Base-by-base conservation (phyloP, 2,329 filamentous ascomycete genomes). In the Penicillium sp. region DNA sequence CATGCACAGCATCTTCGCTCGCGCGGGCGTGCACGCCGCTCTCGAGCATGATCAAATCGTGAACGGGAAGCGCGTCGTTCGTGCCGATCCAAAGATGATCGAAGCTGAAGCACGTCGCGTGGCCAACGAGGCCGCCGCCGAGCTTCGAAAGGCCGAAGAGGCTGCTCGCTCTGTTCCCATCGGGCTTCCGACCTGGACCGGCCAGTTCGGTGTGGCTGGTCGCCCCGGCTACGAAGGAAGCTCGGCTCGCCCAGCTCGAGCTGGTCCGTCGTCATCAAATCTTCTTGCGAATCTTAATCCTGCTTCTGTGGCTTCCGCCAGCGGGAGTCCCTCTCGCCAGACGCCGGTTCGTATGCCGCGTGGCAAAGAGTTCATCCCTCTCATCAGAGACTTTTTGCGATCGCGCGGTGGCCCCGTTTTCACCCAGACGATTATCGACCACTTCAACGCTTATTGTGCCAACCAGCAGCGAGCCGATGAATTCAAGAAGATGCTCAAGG, bases 21-120 rank as follows among this genome's bases (percentile, higher is more conserved):
- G 83, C 27, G 86, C 87, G 1, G 86, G 84, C 2, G 86, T 97
- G 1, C 89, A 94, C 56, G 89, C 86, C n/a, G 87, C 90, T 0
- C 79, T 96, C 30, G 87, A 96, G 56, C 93, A 98, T 60, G 93
- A 97, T 51, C 80, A 88, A 37, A 94, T 97, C 56, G 79, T 97
- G 55, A 86, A 84, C 51, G 85, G 85, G 26, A 84, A 81, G 53
- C 79, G 80, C 36, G 81, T 81, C 39, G 71, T 87, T 13, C 77
- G 81, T 47, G 86, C 88, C 0, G 87, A 95, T 56, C 81, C 82
- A 4, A 78, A 78, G 16, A 84, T 94, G 50, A 81, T 96, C 33
- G 83, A 87, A 51, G 79, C 81, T 7, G 89, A 96, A 66, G 91
- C 91, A 0, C 83, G 84, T 56, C 79, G 81, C 25, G 80, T 94